Base-by-base conservation (phyloP, 129 eudicot genomes). In the Saposhnikovia divaricata region DNA sequence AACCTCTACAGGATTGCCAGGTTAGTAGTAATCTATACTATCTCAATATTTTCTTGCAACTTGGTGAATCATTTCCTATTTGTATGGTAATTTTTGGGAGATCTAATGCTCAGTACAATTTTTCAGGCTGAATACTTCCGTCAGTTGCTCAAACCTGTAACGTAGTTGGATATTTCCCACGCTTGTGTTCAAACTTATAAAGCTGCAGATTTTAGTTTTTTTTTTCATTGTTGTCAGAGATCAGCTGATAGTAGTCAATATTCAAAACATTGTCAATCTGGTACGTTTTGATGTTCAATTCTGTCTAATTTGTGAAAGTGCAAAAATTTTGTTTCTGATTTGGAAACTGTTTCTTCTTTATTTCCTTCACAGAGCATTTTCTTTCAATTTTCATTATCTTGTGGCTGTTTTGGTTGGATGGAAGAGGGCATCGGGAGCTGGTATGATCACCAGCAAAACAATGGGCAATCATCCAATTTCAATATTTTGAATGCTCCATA, bases 91-190 rank as follows among this genome's bases (percentile, higher is more conserved):
- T 31, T 15, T 21, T 31, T 68, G 73, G 21, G 66, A 21, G 28
- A 34, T 68, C 1, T 31, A 27, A 68, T 1, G 31, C 19, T 11
- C 12, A 9, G 42, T 1, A 68, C 42, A 14, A 31, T 31, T 70
- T 90, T 91, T 34, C 98, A 94, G 98, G 98, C 97, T 16, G 98
- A 94, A 73, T 94, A 94, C 81, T 94, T 94, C 80, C 90, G 98
- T 47, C 96, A 86, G 34, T 84, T 95, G 87, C 92, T 95, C 27
- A 95, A 92, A 82, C 98, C 97, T 66, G 96, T 95, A 11, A 92
- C 98, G 98, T 92, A 92, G 98, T 79, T 74, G 55, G 34, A 80
- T 85, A 81, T 74, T 47, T 46, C 42, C 31, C 8, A 3, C 12
- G 19, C 80, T 74, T 82, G 85, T 79, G 83, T 84, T 88, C 85